These are phyloP conservation scores for Daldinia caldariorum DNA, from an alignment of 495 filamentous ascomycete species.

Conservation along the genomic window DNA sequence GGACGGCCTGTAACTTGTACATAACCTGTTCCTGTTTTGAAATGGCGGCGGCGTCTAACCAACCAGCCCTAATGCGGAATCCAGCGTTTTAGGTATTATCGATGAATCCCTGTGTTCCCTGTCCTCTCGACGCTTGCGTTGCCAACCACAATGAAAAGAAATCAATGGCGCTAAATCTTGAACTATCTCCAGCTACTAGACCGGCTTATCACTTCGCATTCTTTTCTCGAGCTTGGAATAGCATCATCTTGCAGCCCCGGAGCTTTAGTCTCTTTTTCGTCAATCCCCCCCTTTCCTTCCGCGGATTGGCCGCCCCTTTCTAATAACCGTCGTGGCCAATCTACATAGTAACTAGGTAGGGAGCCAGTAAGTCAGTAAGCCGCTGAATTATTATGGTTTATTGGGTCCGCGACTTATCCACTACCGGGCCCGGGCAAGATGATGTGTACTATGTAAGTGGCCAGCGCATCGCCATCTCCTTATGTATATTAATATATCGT, in stretches of 20 bases:
- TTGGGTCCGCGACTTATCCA: constrained; percentile 16
- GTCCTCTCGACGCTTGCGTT: constrained; percentile 11
- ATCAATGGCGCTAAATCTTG: neutral
- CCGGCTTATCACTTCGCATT: constrained; percentile 15
- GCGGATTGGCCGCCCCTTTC: constrained; percentile 20
- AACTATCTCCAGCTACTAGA: neutral
- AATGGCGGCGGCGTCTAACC: constrained; percentile 39
- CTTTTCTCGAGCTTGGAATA: constrained; percentile 23
- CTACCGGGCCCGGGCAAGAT: constrained; percentile 21
- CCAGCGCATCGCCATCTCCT: constrained; percentile 3
- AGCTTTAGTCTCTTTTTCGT: constrained; percentile 12
- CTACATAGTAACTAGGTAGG: no score
- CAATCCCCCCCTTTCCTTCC: constrained; percentile 6
- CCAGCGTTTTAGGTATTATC: constrained; percentile 23
- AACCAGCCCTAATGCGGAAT: constrained; percentile 37
- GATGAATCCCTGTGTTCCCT: constrained; percentile 20
- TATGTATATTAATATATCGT: neutral
- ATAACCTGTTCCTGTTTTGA: constrained; percentile 24
- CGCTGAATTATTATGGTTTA: constrained; percentile 14
- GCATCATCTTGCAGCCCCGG: constrained; percentile 23
- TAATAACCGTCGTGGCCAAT: constrained; percentile 30
- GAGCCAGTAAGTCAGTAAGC: constrained; percentile 20
- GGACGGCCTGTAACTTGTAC: constrained; percentile 19
- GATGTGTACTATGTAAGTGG: constrained; percentile 22
- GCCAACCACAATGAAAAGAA: constrained; percentile 22